These are phyloP conservation scores for Hypoxylon sp. DNA, from an alignment of 2,329 filamentous ascomycete species.

Conservation along the genomic window DNA sequence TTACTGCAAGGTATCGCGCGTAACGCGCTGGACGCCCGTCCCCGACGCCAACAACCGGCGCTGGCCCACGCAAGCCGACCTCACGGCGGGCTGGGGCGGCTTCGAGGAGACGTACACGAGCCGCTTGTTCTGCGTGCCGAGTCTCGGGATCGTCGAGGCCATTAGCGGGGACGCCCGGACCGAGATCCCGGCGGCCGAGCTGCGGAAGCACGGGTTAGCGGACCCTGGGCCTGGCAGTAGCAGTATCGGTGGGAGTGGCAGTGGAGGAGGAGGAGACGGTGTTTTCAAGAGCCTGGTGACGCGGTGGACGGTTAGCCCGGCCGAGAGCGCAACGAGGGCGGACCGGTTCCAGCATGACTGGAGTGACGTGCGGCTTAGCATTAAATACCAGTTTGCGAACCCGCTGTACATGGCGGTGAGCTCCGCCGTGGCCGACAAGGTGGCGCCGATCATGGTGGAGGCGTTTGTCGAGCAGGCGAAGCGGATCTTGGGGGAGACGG, in stretches of 20 bases:
- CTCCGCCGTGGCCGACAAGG: constrained; percentile 83
- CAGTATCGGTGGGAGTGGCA: constrained; percentile 18
- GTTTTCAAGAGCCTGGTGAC: constrained; percentile 79
- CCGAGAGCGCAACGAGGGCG: constrained; percentile 57
- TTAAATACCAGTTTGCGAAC: constrained; percentile 89
- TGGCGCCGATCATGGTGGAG: constrained; percentile 90
- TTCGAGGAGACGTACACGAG: constrained; percentile 88
- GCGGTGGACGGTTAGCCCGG: constrained; percentile 74
- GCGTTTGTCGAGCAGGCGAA: constrained; percentile 89
- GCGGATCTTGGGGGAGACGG: constrained; percentile 63
- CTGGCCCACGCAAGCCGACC: constrained; percentile 81
- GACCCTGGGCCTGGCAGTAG: constrained; percentile 1
- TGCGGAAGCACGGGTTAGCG: constrained; percentile 49
- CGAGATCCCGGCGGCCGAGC: constrained; percentile 56
- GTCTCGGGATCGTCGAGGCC: constrained; percentile 78
- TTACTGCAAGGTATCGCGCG: constrained; percentile 83
- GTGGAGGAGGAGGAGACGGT: constrained; percentile 56
- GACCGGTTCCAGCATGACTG: constrained; percentile 56
- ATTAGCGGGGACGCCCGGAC: constrained; percentile 73
- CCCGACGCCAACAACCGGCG: constrained; percentile 54
- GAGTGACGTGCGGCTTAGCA: constrained; percentile 81
- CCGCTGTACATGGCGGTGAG: constrained; percentile 90
- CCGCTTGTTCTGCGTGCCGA: constrained; percentile 82
- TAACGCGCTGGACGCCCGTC: constrained; percentile 79
- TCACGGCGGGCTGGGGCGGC: constrained; percentile 88